Percentiles rank a stretch among this genome's conserved stretches.
phyloP scores from a whole-genome alignment of 352 stramenopile species.

The Globisporangium recalcitrans region DNA sequence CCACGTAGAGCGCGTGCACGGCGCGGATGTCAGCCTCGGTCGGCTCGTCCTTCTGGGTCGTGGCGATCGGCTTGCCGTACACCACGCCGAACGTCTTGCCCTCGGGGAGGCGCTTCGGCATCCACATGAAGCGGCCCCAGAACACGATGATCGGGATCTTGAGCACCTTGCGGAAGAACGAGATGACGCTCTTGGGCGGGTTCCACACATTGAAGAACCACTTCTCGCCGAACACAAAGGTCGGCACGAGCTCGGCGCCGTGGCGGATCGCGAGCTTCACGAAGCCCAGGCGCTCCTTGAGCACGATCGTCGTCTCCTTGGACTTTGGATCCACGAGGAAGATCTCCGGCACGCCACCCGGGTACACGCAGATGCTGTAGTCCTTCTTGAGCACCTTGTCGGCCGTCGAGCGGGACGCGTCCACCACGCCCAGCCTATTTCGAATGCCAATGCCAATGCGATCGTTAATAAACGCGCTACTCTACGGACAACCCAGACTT shows the following conservation, averaged over 20 bases:
- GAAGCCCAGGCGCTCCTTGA: conserved; percentile 78
- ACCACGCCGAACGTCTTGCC: conserved; percentile 71
- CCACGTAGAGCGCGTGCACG: conserved; percentile 54
- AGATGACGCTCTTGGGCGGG: conserved; percentile 11
- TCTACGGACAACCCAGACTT: not conserved
- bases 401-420: conserved; percentile 64
- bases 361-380: conserved; percentile 70
- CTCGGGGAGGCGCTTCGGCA: conserved; percentile 49
- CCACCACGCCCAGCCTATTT: conserved; percentile 53
- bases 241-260: conserved; percentile 66
- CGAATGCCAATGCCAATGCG: not conserved
- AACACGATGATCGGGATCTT: conserved; percentile 12
- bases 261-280: conserved; percentile 79
- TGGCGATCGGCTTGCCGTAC: conserved; percentile 64
- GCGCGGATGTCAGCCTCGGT: conserved; percentile 50
- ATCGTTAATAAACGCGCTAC: not conserved
- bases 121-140: conserved; percentile 53
- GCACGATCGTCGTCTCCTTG: conserved; percentile 65
- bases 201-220: conserved; percentile 54
- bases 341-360: conserved; percentile 71
- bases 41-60: conserved; percentile 47
- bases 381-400: conserved; percentile 67
- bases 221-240: conserved; percentile 79
- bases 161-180: conserved; percentile 13
- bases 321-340: conserved; percentile 69